Evolutionary conservation across 148 eudicot species (phyloP).

Genomic region (Rhododendron kiyosumense): DNA sequence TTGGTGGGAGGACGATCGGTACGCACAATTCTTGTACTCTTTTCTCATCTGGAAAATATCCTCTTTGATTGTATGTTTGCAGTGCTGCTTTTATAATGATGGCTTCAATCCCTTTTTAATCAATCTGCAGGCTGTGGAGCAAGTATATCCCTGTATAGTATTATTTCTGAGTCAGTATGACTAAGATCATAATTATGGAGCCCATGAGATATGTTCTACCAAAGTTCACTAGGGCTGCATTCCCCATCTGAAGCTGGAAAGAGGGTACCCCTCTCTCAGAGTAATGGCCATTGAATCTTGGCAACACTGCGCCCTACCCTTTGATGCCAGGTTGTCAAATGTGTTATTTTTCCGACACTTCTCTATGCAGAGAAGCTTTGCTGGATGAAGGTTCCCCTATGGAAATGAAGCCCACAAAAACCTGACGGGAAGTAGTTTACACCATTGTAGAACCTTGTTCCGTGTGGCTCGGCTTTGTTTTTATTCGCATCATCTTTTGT

Average conservation of each 20-base stretch:
- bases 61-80: not conserved
- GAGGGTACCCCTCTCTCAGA: not conserved
- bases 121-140: constrained; percentile 73
- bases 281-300: not conserved
- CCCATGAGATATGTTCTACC: not conserved
- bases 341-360: not conserved
- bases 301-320: not conserved
- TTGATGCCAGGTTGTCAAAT: not conserved
- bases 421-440: not conserved
- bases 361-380: not conserved
- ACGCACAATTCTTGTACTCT: constrained; percentile 13
- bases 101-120: not conserved
- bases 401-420: not conserved
- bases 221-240: not conserved
- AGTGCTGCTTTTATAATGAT: not conserved
- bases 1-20: constrained; percentile 89
- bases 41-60: not conserved
- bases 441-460: not conserved
- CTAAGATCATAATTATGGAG: constrained; percentile 12
- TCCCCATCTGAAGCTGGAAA: not conserved
- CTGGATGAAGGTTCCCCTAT: not conserved
- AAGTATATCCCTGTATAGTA: constrained; percentile 76
- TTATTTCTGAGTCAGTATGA: constrained; percentile 58
- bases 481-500: not conserved
- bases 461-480: not conserved